Conservation (phyloP, 345 rosid genomes). For the Salix arbutifolia region DNA sequence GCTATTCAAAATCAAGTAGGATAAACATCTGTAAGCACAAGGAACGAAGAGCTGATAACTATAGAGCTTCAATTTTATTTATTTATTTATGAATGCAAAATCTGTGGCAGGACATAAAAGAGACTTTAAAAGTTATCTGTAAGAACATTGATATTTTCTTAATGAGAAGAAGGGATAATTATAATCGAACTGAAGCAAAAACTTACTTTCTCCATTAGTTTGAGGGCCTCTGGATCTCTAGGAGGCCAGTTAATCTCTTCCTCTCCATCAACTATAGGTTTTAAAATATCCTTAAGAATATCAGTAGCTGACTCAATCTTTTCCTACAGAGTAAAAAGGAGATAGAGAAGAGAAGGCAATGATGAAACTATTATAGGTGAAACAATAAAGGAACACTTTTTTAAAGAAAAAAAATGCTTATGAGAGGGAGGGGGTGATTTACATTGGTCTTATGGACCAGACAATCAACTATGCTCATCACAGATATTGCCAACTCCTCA, state of each 20-base stretch:
- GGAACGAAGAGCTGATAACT: constrained; percentile 5
- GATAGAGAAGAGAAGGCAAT: not conserved
- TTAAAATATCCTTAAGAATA: constrained; percentile 66
- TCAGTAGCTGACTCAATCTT: constrained; percentile 81
- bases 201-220: constrained; percentile 66
- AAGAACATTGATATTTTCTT: not conserved
- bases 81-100: not conserved
- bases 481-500: constrained; percentile 72
- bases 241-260: constrained; percentile 88
- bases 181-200: not conserved
- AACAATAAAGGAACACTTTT: not conserved
- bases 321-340: constrained; percentile 44
- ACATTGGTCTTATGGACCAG: constrained; percentile 82
- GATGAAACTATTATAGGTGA: not conserved
- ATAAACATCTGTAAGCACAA: not conserved
- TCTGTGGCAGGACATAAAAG: not conserved
- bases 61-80: not conserved
- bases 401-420: not conserved
- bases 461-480: constrained; percentile 80
- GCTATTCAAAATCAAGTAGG: not conserved
- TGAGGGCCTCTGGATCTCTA: constrained; percentile 57
- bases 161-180: not conserved
- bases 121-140: no score
- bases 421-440: constrained; percentile 11
- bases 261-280: constrained; percentile 60